phyloP scores from a whole-genome alignment of 441 rosid species.

The Jatropha multifida region DNA sequence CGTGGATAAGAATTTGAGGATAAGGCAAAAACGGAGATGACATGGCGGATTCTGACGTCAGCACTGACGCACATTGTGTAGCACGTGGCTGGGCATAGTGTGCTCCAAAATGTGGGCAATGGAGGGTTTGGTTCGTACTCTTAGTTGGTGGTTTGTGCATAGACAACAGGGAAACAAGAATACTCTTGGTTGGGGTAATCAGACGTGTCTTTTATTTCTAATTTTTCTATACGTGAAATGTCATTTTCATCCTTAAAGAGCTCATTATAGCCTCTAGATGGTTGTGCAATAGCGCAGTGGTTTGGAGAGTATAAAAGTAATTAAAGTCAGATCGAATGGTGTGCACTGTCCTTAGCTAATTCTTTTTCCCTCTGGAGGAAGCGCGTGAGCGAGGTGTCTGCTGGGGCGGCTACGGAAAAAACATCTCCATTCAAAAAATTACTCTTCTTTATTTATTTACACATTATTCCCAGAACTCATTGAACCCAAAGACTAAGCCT shows the following conservation, averaged over 20 bases:
- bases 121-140: not conserved
- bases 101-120: constrained; percentile 9
- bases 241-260: constrained; percentile 15
- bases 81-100: constrained; percentile 13
- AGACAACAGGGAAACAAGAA: not conserved
- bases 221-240: not conserved
- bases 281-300: not conserved
- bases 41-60: constrained; percentile 3
- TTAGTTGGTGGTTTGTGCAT: constrained; percentile 12
- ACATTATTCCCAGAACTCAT: too few relatives aligned
- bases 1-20: not conserved
- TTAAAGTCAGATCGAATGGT: not conserved
- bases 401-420: not conserved
- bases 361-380: not conserved
- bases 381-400: not conserved
- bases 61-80: not conserved
- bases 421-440: not conserved
- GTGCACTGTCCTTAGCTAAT: not conserved
- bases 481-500: too few relatives aligned
- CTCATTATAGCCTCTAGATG: too few relatives aligned
- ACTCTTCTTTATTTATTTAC: not conserved
- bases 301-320: constrained; percentile 3
- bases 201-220: not conserved
- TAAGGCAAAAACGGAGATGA: not conserved
- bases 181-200: constrained; percentile 11